A percentile compares a stretch with the other conserved stretches of the same genome.
Evolutionary conservation across 345 rosid genomes (phyloP).

Genomic region (Lepidium didymum): DNA sequence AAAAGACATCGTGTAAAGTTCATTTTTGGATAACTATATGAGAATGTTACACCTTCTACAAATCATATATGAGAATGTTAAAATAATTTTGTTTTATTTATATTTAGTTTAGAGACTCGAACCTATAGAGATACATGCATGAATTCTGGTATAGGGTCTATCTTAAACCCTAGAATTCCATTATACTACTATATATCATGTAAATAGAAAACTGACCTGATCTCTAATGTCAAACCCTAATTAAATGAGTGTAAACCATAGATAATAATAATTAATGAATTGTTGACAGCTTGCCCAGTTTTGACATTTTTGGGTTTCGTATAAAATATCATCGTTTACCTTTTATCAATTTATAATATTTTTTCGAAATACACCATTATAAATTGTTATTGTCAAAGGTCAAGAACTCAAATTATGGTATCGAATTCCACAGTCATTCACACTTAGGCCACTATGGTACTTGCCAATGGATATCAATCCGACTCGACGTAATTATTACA

Average conservation of each 20-base stretch:
- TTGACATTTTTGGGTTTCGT: slow-evolving; percentile 23
- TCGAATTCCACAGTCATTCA: too few species aligned
- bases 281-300: slow-evolving; percentile 13
- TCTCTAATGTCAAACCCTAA: slow-evolving; percentile 15
- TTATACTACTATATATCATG: too few species aligned
- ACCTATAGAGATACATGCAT: background rate
- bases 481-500: background rate
- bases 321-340: background rate
- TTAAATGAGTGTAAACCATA: background rate
- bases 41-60: background rate
- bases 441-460: too few species aligned
- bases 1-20: slow-evolving; percentile 7
- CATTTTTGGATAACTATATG: slow-evolving; percentile 12
- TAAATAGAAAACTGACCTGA: background rate
- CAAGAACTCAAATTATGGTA: background rate
- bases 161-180: too few species aligned
- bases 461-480: too few species aligned
- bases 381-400: background rate
- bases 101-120: background rate
- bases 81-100: background rate
- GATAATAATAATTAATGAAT: background rate
- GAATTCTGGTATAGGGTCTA: too few species aligned
- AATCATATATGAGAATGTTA: background rate
- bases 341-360: background rate
- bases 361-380: background rate